A percentile compares a stretch with the other conserved stretches of the same genome.
Evolutionary conservation across 2,329 filamentous ascomycete species (phyloP).

Genomic region (Cercospora sojina): DNA sequence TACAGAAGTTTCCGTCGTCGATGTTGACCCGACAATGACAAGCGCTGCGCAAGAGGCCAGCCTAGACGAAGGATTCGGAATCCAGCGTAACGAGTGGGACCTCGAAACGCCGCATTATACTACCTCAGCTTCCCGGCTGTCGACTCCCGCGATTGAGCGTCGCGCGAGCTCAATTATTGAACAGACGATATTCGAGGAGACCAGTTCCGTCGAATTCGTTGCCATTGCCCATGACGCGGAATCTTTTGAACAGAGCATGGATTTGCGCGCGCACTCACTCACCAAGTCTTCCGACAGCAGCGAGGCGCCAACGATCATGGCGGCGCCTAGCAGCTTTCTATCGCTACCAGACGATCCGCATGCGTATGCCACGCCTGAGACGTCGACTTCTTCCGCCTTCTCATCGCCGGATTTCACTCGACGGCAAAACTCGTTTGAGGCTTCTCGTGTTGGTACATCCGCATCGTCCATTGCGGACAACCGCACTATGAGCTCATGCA

Average conservation of each 20-base stretch:
- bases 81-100: slow-evolving; percentile 27
- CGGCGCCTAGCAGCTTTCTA: slow-evolving; percentile 39
- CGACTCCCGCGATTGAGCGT: slow-evolving; percentile 30
- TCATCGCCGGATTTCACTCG: slow-evolving; percentile 64
- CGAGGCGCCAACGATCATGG: slow-evolving; percentile 39
- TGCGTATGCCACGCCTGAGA: slow-evolving; percentile 65
- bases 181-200: slow-evolving; percentile 39
- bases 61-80: slow-evolving; percentile 28
- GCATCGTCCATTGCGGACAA: slow-evolving; percentile 71
- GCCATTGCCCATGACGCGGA: slow-evolving; percentile 50
- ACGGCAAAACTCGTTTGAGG: slow-evolving; percentile 66
- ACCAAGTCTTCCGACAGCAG: slow-evolving; percentile 54
- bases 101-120: slow-evolving; percentile 26
- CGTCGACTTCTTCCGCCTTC: slow-evolving; percentile 56
- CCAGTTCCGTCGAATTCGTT: slow-evolving; percentile 41
- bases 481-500: slow-evolving; percentile 66
- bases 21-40: slow-evolving; percentile 26
- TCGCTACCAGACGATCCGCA: slow-evolving; percentile 40
- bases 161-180: slow-evolving; percentile 37
- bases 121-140: slow-evolving; percentile 22
- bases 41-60: slow-evolving; percentile 5
- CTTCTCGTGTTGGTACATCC: slow-evolving; percentile 70
- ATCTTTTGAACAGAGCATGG: slow-evolving; percentile 24
- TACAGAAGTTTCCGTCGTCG: slow-evolving; percentile 36
- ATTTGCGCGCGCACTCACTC: slow-evolving; percentile 50